phyloP scores from a whole-genome alignment of 1,284 basidiomycete genomes.

The Acaromyces ingoldii region DNA sequence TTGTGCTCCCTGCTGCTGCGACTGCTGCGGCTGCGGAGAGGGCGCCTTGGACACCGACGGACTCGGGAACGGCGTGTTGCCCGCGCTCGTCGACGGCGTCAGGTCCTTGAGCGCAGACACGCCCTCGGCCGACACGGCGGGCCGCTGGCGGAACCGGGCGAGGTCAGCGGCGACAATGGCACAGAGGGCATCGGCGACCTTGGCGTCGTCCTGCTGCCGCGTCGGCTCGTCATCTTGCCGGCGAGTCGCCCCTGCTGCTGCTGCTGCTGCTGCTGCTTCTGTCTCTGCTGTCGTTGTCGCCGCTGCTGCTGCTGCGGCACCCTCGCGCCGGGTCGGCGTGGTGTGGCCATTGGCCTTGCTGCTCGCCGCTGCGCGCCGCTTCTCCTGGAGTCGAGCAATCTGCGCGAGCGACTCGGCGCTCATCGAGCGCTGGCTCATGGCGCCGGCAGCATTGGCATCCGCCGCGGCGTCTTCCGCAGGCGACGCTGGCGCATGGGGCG shows the following conservation, averaged over 20 bases:
- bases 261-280: too few relatives aligned
- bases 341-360: constrained; percentile 12
- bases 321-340: too few relatives aligned
- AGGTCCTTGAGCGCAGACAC: constrained; percentile 2
- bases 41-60: not conserved
- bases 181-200: constrained; percentile 38
- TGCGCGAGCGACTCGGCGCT: constrained; percentile 32
- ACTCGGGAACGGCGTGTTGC: constrained; percentile 26
- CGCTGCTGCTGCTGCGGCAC: too few relatives aligned
- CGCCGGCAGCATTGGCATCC: constrained; percentile 9
- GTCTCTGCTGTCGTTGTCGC: not conserved
- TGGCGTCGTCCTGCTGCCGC: constrained; percentile 16
- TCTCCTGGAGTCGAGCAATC: constrained; percentile 20
- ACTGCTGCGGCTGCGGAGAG: not conserved
- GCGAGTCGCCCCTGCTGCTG: constrained; percentile 7
- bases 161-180: constrained; percentile 45
- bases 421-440: constrained; percentile 32
- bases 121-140: not conserved
- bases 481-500: constrained; percentile 20
- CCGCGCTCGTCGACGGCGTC: too few relatives aligned
- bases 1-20: too few relatives aligned
- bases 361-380: not conserved
- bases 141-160: constrained; percentile 31
- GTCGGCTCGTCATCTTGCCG: not conserved
- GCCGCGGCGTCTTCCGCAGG: constrained; percentile 1